Percentiles rank a stretch among this genome's conserved stretches.
Evolutionary conservation across 106 monocot genomes (phyloP).

Genomic region (Dioscorea zingiberensis): DNA sequence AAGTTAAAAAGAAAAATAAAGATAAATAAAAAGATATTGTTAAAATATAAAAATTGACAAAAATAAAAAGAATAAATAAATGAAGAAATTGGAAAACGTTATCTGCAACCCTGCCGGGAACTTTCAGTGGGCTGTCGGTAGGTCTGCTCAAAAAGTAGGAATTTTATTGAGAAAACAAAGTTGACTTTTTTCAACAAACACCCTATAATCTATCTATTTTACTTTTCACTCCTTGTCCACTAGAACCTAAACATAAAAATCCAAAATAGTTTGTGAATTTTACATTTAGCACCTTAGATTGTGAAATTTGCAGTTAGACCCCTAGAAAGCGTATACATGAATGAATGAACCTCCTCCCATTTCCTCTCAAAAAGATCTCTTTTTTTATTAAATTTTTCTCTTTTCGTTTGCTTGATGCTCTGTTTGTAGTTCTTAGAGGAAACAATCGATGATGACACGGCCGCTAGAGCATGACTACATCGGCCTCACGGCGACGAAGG

Average conservation of each 20-base stretch:
- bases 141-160: conserved; percentile 6
- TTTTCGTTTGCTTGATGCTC: conserved; percentile 1
- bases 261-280: too few species aligned
- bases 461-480: conserved; percentile 73
- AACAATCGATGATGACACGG: conserved; percentile 28
- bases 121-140: conserved; percentile 11
- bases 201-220: too few species aligned
- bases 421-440: background rate
- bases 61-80: background rate
- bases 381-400: background rate
- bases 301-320: too few species aligned
- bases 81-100: background rate
- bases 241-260: too few species aligned
- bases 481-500: conserved; percentile 23
- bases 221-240: background rate
- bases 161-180: background rate
- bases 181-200: too few species aligned
- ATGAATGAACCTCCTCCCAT: background rate
- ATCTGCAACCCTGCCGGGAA: conserved; percentile 9
- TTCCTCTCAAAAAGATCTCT: background rate
- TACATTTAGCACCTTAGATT: too few species aligned
- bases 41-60: background rate
- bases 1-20: too few species aligned
- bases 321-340: too few species aligned
- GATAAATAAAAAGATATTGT: background rate